Evolutionary conservation across 2,329 filamentous ascomycete genomes (phyloP).

Genomic region (Ceratocystiopsis sp.): DNA sequence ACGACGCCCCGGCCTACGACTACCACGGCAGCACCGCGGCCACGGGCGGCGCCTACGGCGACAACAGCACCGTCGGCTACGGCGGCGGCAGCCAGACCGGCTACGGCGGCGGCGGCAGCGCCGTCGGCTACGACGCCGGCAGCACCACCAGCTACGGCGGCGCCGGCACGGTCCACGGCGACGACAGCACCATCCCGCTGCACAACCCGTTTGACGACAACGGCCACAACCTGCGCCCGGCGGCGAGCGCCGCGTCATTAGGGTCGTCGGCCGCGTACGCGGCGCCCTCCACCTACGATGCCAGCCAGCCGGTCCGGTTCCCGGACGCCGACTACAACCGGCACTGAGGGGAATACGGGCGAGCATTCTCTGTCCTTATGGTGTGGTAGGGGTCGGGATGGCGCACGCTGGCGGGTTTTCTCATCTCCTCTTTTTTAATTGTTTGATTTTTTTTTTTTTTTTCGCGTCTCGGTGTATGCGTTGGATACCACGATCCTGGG

Average conservation of each 20-base stretch:
- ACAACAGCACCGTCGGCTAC: background rate
- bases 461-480: too few relatives aligned
- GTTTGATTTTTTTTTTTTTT: too few relatives aligned
- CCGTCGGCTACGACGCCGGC: constrained; percentile 7
- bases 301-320: constrained; percentile 33
- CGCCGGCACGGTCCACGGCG: background rate
- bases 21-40: constrained; percentile 5
- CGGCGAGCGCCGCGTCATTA: constrained; percentile 7
- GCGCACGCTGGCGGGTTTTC: too few relatives aligned
- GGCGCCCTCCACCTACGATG: constrained; percentile 25
- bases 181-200: background rate
- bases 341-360: constrained; percentile 12
- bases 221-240: constrained; percentile 17
- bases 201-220: constrained; percentile 29
- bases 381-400: background rate
- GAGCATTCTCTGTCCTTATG: background rate
- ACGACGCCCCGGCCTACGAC: constrained; percentile 15
- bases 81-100: constrained; percentile 1
- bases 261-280: constrained; percentile 16
- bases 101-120: constrained; percentile 11
- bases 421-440: too few relatives aligned
- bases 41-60: constrained; percentile 1
- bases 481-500: too few relatives aligned
- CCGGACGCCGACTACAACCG: constrained; percentile 41
- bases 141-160: constrained; percentile 11